phyloP scores from a whole-genome alignment of 2,329 filamentous ascomycete species.

The Ophiosphaerella narmari region DNA sequence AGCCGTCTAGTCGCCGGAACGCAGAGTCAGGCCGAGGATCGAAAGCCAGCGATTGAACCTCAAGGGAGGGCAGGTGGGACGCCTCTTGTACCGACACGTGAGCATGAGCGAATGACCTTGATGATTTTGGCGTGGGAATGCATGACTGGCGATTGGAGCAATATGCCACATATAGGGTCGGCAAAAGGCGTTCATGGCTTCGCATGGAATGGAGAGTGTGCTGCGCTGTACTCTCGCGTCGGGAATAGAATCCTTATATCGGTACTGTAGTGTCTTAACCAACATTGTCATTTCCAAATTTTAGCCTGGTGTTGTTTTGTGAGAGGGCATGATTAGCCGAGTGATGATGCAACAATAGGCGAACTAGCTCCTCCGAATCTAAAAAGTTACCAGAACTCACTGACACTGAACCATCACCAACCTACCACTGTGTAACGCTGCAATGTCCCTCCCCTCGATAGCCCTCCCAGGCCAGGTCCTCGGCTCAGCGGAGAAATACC shows the following conservation, averaged over 20 bases:
- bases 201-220: slow-evolving; percentile 16
- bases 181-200: slow-evolving; percentile 38
- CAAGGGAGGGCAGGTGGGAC: slow-evolving; percentile 17
- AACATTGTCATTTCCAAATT: slow-evolving; percentile 17
- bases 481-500: slow-evolving; percentile 68
- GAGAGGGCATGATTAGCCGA: slow-evolving; percentile 23
- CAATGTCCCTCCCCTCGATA: slow-evolving; percentile 50
- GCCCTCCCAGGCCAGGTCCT: slow-evolving; percentile 84
- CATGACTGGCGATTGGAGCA: slow-evolving; percentile 48
- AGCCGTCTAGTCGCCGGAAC: slow-evolving; percentile 44
- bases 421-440: background rate
- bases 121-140: slow-evolving; percentile 41
- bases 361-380: slow-evolving; percentile 19
- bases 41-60: slow-evolving; percentile 14
- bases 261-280: slow-evolving; percentile 38
- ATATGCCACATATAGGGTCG: slow-evolving; percentile 28
- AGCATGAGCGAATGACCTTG: slow-evolving; percentile 45
- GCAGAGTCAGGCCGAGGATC: slow-evolving; percentile 20
- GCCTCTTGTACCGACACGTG: slow-evolving; percentile 32
- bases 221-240: background rate
- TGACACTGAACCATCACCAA: background rate
- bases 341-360: slow-evolving; percentile 27
- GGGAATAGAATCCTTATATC: slow-evolving; percentile 22
- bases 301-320: background rate
- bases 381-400: slow-evolving; percentile 27